Evolutionary conservation across 345 rosid species (phyloP).

Genomic region (Lepidium sativum): DNA sequence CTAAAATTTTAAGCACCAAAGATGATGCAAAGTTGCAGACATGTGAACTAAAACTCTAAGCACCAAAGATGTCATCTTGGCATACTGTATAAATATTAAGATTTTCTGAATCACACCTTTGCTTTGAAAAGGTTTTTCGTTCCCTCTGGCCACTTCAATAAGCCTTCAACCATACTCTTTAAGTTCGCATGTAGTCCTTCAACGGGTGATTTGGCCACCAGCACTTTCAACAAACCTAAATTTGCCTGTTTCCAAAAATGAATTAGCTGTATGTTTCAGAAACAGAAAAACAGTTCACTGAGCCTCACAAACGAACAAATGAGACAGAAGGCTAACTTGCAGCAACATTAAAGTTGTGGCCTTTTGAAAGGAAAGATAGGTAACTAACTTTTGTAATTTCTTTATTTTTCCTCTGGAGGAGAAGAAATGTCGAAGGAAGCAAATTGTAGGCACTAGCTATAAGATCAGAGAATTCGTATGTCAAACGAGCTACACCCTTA

Average conservation of each 20-base stretch:
- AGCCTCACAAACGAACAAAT: neutral
- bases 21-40: no score
- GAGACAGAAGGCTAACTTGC: slow-evolving; percentile 7
- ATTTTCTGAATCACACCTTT: slow-evolving; percentile 46
- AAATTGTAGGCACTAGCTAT: slow-evolving; percentile 65
- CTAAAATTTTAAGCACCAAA: no score
- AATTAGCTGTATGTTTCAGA: slow-evolving; percentile 10
- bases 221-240: slow-evolving; percentile 78
- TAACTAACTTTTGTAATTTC: slow-evolving; percentile 74
- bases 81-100: neutral
- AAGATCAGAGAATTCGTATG: slow-evolving; percentile 91
- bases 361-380: slow-evolving; percentile 1
- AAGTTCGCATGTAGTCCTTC: slow-evolving; percentile 73
- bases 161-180: slow-evolving; percentile 68
- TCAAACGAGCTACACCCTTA: slow-evolving; percentile 89
- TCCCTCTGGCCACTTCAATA: slow-evolving; percentile 80
- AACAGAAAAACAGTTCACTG: neutral
- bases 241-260: slow-evolving; percentile 63
- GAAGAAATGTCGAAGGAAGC: slow-evolving; percentile 87
- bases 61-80: neutral
- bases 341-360: neutral
- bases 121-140: slow-evolving; percentile 82
- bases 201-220: slow-evolving; percentile 84
- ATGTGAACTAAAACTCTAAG: no score
- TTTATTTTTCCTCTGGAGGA: slow-evolving; percentile 73